Base-by-base conservation (phyloP, 2,329 filamentous ascomycete genomes). In the Didymellaceae sp. region DNA sequence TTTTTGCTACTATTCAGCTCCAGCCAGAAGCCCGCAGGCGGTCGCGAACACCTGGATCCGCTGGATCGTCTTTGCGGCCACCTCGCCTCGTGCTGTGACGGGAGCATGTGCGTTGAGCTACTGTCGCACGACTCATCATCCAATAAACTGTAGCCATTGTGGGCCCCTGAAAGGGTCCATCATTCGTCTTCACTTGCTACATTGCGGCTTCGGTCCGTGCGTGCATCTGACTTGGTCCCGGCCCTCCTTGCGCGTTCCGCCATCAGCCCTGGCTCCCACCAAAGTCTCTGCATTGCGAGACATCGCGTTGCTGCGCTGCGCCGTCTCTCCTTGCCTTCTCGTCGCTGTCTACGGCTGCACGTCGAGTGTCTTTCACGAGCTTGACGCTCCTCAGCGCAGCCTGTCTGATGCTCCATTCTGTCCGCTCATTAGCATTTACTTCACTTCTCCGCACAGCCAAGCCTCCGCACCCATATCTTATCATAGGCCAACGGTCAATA, bases 71-170 rank as follows among this genome's bases (percentile, higher is more conserved):
- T 52, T 32, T 24, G 33, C 17, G 37, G 31, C 48, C 41, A 37
- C 39, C 47, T 46, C 40, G 43, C 54, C 55, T 65, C 58, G 55
- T 63, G 61, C 57, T 60, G 54, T 45, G 45, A 55, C 61, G 61
- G 62, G 62, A 68, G 61, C 43, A 54, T 62, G 65, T 66, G 62
- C 62, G 61, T 38, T 55, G 54, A 48, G 59, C 61, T 59, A 62
- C 52, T 63, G 67, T 68, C 64, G 60, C 66, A 69, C 67, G 59
- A 70, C 57, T 26, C 32, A 38, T 41, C 54, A 43, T 57, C 62
- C 57, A 63, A 64, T 65, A 48, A 47, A 41, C 37, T 38, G 34
- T 33, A 41, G 20, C 54, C 39, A 47, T 30, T 38, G 41, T 46
- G 33, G 54, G 45, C 59, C 65, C 61, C 60, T 40, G 28, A 34